phyloP scores from a whole-genome alignment of 352 stramenopile species.

The Globisporangium recalcitrans region DNA sequence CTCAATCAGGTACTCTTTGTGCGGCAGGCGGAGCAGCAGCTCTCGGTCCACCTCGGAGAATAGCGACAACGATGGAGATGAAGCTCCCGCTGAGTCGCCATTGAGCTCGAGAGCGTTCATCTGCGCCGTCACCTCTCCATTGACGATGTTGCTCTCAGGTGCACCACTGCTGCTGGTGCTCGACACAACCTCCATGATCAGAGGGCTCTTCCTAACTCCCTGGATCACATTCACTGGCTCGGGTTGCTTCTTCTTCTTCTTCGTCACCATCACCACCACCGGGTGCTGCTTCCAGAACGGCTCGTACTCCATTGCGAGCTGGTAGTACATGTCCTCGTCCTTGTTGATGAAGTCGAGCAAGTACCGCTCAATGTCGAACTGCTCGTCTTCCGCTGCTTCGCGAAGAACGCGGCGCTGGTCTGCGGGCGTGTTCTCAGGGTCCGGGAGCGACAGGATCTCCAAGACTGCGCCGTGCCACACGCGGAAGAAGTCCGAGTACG shows the following conservation, averaged over 20 bases:
- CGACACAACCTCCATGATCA: slow-evolving; percentile 35
- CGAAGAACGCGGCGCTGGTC: slow-evolving; percentile 71
- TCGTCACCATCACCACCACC: slow-evolving; percentile 17
- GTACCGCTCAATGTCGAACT: slow-evolving; percentile 96
- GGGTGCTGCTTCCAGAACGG: slow-evolving; percentile 85
- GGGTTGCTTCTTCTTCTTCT: not conserved
- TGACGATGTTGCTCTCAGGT: slow-evolving; percentile 1
- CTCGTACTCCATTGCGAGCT: slow-evolving; percentile 83
- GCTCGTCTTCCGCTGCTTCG: slow-evolving; percentile 81
- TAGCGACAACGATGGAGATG: slow-evolving; percentile 4
- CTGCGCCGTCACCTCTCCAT: not conserved
- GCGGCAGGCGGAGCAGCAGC: slow-evolving; percentile 58
- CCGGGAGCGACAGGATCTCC: slow-evolving; percentile 91
- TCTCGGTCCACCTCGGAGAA: slow-evolving; percentile 71
- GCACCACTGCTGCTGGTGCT: not conserved
- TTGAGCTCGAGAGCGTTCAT: slow-evolving; percentile 7
- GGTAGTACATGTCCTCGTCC: slow-evolving; percentile 92
- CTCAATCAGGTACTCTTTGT: slow-evolving; percentile 78
- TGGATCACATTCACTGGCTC: not conserved
- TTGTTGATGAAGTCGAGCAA: slow-evolving; percentile 90
- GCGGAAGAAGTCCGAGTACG: slow-evolving; percentile 90
- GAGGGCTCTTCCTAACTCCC: slow-evolving; percentile 11
- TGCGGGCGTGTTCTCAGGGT: slow-evolving; percentile 78
- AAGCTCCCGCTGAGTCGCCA: not conserved
- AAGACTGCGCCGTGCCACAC: slow-evolving; percentile 90